phyloP scores from a whole-genome alignment of 768 basidiomycete genomes.

The Mrakia hoshinonis region DNA sequence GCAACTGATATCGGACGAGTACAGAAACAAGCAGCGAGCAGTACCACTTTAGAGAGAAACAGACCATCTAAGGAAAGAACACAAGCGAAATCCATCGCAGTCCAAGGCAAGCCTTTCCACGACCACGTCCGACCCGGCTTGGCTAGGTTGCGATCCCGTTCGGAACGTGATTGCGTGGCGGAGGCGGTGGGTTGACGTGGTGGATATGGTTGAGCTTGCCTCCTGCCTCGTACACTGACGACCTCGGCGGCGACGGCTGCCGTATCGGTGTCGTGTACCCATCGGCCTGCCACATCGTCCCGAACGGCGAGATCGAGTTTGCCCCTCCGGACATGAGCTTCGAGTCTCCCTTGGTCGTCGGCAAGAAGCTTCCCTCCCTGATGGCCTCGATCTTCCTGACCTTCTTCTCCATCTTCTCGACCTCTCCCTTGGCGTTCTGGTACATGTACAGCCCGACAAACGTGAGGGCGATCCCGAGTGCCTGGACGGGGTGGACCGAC shows the following conservation, averaged over 20 bases:
- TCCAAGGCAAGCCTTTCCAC: too few species aligned
- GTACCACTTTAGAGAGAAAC: too few species aligned
- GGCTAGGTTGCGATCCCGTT: too few species aligned
- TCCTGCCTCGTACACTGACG: not conserved
- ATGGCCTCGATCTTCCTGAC: constrained; percentile 48
- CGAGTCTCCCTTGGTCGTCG: constrained; percentile 19
- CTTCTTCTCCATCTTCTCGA: constrained; percentile 85
- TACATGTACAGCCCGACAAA: constrained; percentile 91
- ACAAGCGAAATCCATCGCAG: too few species aligned
- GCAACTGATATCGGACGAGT: too few species aligned
- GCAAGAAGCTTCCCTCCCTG: constrained; percentile 37
- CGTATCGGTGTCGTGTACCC: not conserved
- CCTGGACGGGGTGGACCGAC: constrained; percentile 28
- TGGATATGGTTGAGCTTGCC: too few species aligned
- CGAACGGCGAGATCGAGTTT: not conserved
- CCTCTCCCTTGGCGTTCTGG: constrained; percentile 84
- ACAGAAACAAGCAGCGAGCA: too few species aligned
- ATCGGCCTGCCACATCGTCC: not conserved
- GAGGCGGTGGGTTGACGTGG: too few species aligned
- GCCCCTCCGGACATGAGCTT: not conserved
- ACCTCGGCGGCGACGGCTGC: not conserved
- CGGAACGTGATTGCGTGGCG: too few species aligned
- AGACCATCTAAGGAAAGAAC: too few species aligned
- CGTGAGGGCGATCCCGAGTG: constrained; percentile 71
- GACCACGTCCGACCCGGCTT: too few species aligned